Conservation (phyloP, 2,329 filamentous ascomycete species). For the Ophiostoma pallidulum region DNA sequence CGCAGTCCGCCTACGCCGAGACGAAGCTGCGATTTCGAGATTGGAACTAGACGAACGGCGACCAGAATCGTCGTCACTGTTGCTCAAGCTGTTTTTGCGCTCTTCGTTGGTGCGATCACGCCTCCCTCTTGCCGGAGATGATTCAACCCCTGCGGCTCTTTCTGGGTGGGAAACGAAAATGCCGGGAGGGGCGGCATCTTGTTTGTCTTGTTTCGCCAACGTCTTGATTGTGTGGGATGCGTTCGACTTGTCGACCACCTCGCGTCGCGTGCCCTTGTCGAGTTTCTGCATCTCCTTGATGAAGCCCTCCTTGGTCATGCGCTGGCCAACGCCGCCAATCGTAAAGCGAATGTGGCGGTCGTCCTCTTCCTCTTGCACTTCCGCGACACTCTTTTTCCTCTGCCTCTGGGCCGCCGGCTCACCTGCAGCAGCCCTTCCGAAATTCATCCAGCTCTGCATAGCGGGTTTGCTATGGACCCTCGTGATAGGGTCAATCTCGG, state of each 20-base stretch:
- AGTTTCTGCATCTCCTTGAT: conserved; percentile 63
- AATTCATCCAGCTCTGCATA: conserved; percentile 44
- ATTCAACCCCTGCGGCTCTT: neutral
- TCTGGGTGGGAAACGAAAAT: conserved; percentile 3
- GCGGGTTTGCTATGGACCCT: conserved; percentile 28
- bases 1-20: neutral
- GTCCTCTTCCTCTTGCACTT: conserved; percentile 46
- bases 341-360: conserved; percentile 68
- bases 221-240: conserved; percentile 40
- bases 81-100: neutral
- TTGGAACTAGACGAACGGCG: conserved; percentile 8
- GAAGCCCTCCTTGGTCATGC: conserved; percentile 75
- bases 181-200: conserved; percentile 21
- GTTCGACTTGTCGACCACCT: conserved; percentile 42
- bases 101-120: neutral
- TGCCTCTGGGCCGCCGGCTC: conserved; percentile 21
- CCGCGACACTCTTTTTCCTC: conserved; percentile 32
- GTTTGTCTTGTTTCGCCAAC: conserved; percentile 36
- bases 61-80: neutral
- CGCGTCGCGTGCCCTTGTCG: conserved; percentile 53
- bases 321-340: conserved; percentile 59
- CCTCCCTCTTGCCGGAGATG: neutral
- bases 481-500: conserved; percentile 14
- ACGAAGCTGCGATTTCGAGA: neutral
- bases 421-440: conserved; percentile 24